Evolutionary conservation across 495 filamentous ascomycete genomes (phyloP).

Genomic region (Penicillium soppii): DNA sequence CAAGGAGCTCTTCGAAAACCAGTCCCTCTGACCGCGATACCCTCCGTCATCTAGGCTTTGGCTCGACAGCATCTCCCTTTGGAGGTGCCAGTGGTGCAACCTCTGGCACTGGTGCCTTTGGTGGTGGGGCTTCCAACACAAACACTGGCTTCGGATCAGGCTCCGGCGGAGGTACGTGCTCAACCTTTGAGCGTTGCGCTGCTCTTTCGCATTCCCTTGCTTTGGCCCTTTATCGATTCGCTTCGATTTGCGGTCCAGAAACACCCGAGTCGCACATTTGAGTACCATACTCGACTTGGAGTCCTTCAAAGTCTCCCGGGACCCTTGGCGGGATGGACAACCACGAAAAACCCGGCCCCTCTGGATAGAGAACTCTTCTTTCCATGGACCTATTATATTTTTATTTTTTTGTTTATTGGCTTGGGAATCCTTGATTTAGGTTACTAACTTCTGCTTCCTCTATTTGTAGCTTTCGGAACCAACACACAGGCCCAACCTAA

Average conservation of each 20-base stretch:
- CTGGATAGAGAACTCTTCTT: conserved; percentile 16
- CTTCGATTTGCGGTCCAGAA: neutral
- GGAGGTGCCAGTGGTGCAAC: neutral
- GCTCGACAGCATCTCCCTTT: conserved; percentile 34
- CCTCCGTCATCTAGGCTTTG: conserved; percentile 57
- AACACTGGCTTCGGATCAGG: conserved; percentile 58
- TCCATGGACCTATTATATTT: conserved; percentile 21
- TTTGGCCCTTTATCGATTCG: neutral
- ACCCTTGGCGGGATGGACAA: too few relatives aligned
- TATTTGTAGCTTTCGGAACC: conserved; percentile 37
- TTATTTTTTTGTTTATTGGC: conserved; percentile 5
- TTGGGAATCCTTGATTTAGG: neutral
- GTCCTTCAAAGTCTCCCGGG: too few relatives aligned
- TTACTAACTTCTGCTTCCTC: conserved; percentile 22
- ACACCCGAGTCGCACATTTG: too few relatives aligned
- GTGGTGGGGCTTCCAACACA: conserved; percentile 36
- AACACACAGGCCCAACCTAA: conserved; percentile 33
- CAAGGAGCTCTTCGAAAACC: conserved; percentile 26
- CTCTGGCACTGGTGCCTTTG: conserved; percentile 31
- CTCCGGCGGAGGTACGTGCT: conserved; percentile 55
- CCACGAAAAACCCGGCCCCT: too few relatives aligned
- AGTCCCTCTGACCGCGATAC: conserved; percentile 46
- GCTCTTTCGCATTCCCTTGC: conserved; percentile 14
- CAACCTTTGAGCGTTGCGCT: conserved; percentile 32
- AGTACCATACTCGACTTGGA: too few relatives aligned